phyloP scores from a whole-genome alignment of 202 grass and related monocot genomes.

The Eragrostis tef region DNA sequence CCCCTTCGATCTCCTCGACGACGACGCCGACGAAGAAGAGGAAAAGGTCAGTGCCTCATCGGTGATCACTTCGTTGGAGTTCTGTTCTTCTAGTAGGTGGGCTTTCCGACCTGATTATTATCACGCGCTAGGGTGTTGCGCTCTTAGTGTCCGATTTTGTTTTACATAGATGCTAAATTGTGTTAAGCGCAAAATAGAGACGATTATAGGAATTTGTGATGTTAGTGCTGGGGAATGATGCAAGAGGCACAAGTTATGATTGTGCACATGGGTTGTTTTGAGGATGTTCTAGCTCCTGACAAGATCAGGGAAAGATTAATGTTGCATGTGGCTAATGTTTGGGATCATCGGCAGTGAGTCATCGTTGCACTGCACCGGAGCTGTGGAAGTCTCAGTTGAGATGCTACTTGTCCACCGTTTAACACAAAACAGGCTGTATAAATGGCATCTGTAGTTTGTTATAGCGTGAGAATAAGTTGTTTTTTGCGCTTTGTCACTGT shows the following conservation, averaged over 20 bases:
- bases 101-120: background rate
- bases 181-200: slow-evolving; percentile 5
- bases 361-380: background rate
- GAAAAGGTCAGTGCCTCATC: slow-evolving; percentile 53
- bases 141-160: background rate
- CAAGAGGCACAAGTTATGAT: background rate
- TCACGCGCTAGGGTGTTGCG: background rate
- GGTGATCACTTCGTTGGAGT: slow-evolving; percentile 1
- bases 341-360: slow-evolving; percentile 3
- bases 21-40: slow-evolving; percentile 49
- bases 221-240: slow-evolving; percentile 21
- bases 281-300: background rate
- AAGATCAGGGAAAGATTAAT: background rate
- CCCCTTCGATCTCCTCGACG: slow-evolving; percentile 85
- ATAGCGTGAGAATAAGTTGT: slow-evolving; percentile 17
- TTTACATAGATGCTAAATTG: background rate
- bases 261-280: background rate
- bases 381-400: background rate
- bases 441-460: slow-evolving; percentile 1
- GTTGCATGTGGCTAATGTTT: background rate
- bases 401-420: background rate
- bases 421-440: background rate
- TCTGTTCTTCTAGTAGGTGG: background rate
- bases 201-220: slow-evolving; percentile 13
- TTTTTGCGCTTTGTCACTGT: background rate